Conservation (phyloP, 1,284 basidiomycete genomes). For the Pseudozyma sp. region DNA sequence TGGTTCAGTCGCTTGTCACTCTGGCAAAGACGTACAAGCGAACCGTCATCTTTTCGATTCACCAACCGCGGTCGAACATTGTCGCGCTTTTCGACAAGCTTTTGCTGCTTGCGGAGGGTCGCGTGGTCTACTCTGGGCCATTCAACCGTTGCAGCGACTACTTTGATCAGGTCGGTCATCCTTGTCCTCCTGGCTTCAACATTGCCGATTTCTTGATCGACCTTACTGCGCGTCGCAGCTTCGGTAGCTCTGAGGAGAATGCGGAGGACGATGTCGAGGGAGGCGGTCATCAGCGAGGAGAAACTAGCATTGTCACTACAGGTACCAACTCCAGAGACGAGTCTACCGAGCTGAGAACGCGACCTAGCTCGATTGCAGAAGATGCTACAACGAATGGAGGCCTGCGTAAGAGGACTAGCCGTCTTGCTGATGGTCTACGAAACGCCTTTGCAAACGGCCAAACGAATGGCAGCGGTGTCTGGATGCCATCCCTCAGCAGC, state of each 20-base stretch:
- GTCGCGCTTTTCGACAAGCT: conserved; percentile 94
- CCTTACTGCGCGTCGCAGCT: conserved; percentile 38
- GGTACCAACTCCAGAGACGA: conserved; percentile 41
- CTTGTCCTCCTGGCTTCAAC: conserved; percentile 95
- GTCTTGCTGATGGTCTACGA: conserved; percentile 74
- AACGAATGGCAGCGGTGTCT: conserved; percentile 70
- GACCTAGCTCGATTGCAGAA: conserved; percentile 75
- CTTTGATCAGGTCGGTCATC: conserved; percentile 81
- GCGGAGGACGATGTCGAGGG: conserved; percentile 22
- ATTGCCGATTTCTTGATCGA: conserved; percentile 78
- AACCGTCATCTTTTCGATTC: conserved; percentile 97
- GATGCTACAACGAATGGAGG: conserved; percentile 27
- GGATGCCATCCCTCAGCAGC: conserved; percentile 66
- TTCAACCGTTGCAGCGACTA: conserved; percentile 81
- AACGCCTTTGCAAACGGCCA: conserved; percentile 72
- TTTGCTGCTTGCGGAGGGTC: conserved; percentile 78
- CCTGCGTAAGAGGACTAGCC: conserved; percentile 76
- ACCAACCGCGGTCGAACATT: conserved; percentile 98
- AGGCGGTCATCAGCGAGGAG: conserved; percentile 9
- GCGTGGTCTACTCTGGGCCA: conserved; percentile 82
- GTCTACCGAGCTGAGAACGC: conserved; percentile 73
- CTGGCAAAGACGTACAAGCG: conserved; percentile 89
- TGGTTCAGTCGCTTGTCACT: conserved; percentile 86
- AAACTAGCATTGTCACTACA: conserved; percentile 38
- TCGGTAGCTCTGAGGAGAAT: background rate